phyloP scores from a whole-genome alignment of 768 basidiomycete species.

The Candolleomyces aberdarensis region DNA sequence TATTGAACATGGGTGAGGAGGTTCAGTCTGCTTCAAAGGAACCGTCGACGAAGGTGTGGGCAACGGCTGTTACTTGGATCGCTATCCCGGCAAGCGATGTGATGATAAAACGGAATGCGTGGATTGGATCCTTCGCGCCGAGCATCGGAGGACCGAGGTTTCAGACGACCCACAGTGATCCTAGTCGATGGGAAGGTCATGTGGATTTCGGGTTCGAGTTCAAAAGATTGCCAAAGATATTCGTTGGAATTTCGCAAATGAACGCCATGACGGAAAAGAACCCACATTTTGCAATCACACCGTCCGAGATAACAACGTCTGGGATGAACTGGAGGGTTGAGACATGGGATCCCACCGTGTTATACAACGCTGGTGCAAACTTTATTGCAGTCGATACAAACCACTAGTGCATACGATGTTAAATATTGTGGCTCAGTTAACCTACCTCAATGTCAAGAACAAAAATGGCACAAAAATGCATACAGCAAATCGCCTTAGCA shows the following conservation, averaged over 20 bases:
- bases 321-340: slow-evolving; percentile 5
- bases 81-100: not conserved
- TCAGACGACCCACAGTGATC: not conserved
- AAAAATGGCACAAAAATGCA: no score
- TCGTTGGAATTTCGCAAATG: not conserved
- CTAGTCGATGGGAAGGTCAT: not conserved
- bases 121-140: not conserved
- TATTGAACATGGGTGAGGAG: no score
- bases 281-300: not conserved
- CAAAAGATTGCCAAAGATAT: not conserved
- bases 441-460: no score
- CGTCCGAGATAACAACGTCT: not conserved
- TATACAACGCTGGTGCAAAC: not conserved
- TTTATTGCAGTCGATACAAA: slow-evolving; percentile 1
- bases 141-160: no score
- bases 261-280: not conserved
- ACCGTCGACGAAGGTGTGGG: no score
- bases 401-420: no score
- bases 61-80: not conserved
- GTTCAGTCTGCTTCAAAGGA: no score
- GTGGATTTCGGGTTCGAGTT: not conserved
- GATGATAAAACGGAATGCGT: not conserved
- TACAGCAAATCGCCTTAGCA: no score
- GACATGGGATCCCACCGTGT: not conserved
- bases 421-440: no score